Evolutionary conservation across 768 basidiomycete species (phyloP).

Genomic region (Leucosporidium yakuticum): DNA sequence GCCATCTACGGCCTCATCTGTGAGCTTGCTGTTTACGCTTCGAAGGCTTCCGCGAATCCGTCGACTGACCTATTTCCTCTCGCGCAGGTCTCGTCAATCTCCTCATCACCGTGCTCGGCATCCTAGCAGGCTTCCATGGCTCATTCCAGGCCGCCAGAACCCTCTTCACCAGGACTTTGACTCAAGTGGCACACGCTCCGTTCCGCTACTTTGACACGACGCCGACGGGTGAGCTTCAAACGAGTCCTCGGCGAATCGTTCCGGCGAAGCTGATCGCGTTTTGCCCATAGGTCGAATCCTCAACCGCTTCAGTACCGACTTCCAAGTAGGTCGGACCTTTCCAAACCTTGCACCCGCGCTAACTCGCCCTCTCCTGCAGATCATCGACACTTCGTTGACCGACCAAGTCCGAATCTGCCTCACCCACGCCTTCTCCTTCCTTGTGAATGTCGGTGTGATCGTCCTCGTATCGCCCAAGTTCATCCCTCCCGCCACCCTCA

Average conservation of each 20-base stretch:
- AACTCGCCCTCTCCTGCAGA: constrained; percentile 22
- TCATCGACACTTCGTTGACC: constrained; percentile 14
- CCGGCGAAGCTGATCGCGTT: neutral
- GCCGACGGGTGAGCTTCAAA: neutral
- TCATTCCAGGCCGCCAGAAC: constrained; percentile 57
- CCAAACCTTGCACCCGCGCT: too few species aligned
- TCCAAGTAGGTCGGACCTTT: neutral
- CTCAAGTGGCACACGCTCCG: constrained; percentile 58
- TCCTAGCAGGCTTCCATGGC: constrained; percentile 61
- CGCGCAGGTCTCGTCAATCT: neutral
- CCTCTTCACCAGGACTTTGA: constrained; percentile 56
- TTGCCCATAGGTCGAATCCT: neutral
- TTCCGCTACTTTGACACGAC: constrained; percentile 61
- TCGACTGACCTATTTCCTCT: too few species aligned
- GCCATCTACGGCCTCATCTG: constrained; percentile 57
- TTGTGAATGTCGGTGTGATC: constrained; percentile 62
- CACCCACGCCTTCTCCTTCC: constrained; percentile 43
- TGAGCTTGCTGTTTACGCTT: constrained; percentile 44
- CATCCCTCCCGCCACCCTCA: constrained; percentile 60
- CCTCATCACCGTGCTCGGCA: neutral
- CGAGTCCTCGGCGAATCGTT: neutral
- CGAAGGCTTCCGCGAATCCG: constrained; percentile 47
- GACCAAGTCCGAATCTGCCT: constrained; percentile 18
- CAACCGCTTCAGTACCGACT: neutral
- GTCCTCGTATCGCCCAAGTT: constrained; percentile 60